A percentile compares a stretch with the other conserved stretches of the same genome.
phyloP scores from a whole-genome alignment of 768 basidiomycete species.

The Podaxis sp. region DNA sequence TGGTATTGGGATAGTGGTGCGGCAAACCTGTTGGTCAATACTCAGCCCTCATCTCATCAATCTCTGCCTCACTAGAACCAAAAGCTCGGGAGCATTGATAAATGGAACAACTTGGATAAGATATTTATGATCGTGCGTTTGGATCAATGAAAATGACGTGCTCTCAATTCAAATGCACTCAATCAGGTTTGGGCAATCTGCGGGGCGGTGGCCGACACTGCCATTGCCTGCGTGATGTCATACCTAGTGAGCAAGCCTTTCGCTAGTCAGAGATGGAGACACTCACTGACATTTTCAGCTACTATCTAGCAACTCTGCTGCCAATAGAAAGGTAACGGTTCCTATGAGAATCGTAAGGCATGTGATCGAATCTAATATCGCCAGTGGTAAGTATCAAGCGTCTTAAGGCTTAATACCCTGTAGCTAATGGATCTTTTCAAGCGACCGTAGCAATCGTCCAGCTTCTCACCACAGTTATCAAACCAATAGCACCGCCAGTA shows the following conservation, averaged over 20 bases:
- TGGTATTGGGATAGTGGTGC: slow-evolving; percentile 3
- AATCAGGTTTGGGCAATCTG: neutral
- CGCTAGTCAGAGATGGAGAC: neutral
- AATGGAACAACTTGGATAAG: neutral
- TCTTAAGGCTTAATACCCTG: neutral
- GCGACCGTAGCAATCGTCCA: neutral
- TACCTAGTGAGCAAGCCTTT: neutral
- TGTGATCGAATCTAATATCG: neutral
- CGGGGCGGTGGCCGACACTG: neutral
- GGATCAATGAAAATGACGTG: no score
- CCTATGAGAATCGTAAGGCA: neutral
- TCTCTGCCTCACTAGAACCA: neutral
- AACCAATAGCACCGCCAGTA: neutral
- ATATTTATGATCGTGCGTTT: neutral
- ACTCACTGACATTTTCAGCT: neutral
- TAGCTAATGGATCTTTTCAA: neutral
- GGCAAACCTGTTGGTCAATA: neutral
- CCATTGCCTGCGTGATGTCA: neutral
- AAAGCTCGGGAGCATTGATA: neutral
- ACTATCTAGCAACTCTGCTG: neutral
- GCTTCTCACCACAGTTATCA: neutral
- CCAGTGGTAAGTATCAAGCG: neutral
- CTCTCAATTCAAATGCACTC: neutral
- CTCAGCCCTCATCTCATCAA: neutral
- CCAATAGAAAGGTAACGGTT: neutral